These are phyloP conservation scores for Suillus decipiens DNA, from an alignment of 768 basidiomycete genomes.

Conservation along the genomic window DNA sequence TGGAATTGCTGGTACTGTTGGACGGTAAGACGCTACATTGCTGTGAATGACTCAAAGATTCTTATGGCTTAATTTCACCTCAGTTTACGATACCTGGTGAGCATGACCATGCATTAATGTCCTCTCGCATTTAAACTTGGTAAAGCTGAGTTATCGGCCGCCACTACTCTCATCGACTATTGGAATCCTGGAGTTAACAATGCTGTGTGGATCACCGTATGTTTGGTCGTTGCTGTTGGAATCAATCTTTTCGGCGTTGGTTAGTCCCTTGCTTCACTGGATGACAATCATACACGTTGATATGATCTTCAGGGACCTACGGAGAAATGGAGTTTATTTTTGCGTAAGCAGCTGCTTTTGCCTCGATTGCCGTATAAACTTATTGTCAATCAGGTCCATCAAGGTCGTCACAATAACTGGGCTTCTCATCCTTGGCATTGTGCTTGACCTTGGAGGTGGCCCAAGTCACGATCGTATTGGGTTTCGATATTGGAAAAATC, in stretches of 20 bases:
- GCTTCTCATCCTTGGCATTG: neutral
- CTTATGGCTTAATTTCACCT: neutral
- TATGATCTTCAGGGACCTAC: neutral
- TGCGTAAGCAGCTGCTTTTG: neutral
- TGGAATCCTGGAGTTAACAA: neutral
- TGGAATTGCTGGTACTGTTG: constrained; percentile 3
- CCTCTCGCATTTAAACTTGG: neutral
- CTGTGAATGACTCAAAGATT: neutral
- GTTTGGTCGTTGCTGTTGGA: neutral
- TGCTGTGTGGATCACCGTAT: neutral
- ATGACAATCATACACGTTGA: neutral
- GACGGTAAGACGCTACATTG: neutral
- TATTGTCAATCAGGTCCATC: neutral
- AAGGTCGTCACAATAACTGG: neutral
- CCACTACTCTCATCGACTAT: neutral
- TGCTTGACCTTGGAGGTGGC: neutral
- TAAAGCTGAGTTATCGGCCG: neutral
- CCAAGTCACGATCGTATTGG: neutral
- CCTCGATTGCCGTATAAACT: neutral
- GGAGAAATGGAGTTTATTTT: neutral
- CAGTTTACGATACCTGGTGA: neutral
- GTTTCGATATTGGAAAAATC: neutral
- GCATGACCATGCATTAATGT: neutral
- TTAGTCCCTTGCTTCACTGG: neutral
- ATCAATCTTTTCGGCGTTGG: constrained; percentile 2